Percentiles rank a stretch among this genome's conserved stretches.
phyloP scores from a whole-genome alignment of 139 green algal genomes.

The Ulvella scutata region DNA sequence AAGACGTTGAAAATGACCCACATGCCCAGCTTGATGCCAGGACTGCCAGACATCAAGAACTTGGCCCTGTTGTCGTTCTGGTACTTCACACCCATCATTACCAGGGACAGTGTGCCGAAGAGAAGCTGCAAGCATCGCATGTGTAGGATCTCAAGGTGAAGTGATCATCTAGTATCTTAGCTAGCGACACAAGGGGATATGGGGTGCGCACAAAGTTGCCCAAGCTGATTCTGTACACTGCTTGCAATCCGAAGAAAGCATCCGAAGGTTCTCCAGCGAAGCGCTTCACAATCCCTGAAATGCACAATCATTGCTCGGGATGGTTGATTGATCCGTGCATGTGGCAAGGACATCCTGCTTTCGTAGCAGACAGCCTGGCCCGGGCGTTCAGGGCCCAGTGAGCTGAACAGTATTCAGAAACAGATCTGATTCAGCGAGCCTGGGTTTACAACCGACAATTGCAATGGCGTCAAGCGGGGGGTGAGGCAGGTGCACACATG shows the following conservation, averaged over 20 bases:
- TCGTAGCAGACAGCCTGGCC: no score
- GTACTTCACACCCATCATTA: slow-evolving; percentile 63
- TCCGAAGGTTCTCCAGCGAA: slow-evolving; percentile 29
- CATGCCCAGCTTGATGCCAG: slow-evolving; percentile 65
- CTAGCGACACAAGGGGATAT: background rate
- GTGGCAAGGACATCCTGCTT: no score
- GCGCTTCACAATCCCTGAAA: slow-evolving; percentile 41
- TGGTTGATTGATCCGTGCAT: no score
- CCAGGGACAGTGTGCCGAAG: slow-evolving; percentile 60
- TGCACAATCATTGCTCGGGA: no score
- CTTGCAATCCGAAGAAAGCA: slow-evolving; percentile 86
- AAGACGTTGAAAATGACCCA: slow-evolving; percentile 65
- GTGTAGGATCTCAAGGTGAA: background rate
- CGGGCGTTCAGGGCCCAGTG: no score
- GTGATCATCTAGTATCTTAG: background rate
- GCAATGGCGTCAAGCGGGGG: no score
- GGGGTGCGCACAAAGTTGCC: slow-evolving; percentile 74
- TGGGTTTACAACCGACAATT: no score
- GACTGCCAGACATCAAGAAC: slow-evolving; percentile 75
- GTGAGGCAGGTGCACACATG: slow-evolving; percentile 49
- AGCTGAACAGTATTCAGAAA: no score
- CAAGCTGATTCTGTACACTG: slow-evolving; percentile 86
- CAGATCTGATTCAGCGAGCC: no score
- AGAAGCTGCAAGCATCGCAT: slow-evolving; percentile 41
- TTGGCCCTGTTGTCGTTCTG: slow-evolving; percentile 62